Evolutionary conservation across 75 land plant genomes (phyloP).

Genomic region (Pinus albicaulis): DNA sequence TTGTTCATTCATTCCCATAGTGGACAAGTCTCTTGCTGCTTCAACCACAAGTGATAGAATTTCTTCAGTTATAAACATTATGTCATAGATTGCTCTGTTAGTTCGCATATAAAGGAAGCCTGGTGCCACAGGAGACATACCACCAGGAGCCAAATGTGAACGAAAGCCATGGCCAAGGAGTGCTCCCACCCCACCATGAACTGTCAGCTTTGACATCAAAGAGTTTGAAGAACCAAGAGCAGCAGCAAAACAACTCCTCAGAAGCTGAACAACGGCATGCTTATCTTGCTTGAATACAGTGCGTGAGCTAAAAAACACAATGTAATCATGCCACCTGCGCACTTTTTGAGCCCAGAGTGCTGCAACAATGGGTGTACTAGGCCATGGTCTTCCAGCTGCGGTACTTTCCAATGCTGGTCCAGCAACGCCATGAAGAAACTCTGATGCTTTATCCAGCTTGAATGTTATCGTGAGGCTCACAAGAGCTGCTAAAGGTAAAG

Average conservation of each 20-base stretch:
- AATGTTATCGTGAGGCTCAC: constrained; percentile 88
- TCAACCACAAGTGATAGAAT: constrained; percentile 60
- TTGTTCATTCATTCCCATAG: constrained; percentile 1
- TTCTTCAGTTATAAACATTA: constrained; percentile 55
- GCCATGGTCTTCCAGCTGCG: constrained; percentile 64
- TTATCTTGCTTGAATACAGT: constrained; percentile 53
- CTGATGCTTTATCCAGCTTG: constrained; percentile 69
- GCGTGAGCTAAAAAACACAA: constrained; percentile 55
- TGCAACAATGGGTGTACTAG: constrained; percentile 69
- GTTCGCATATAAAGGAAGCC: constrained; percentile 78
- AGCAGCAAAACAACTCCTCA: constrained; percentile 70
- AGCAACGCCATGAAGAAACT: constrained; percentile 66
- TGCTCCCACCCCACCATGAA: constrained; percentile 55
- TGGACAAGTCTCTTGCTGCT: constrained; percentile 38
- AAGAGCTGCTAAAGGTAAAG: constrained; percentile 80
- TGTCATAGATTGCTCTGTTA: constrained; percentile 53
- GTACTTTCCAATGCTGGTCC: constrained; percentile 77
- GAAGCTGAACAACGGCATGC: constrained; percentile 58
- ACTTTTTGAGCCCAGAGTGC: constrained; percentile 87
- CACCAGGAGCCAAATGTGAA: constrained; percentile 13
- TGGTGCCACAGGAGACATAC: constrained; percentile 40
- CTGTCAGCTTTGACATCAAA: constrained; percentile 23
- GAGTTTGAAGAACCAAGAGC: constrained; percentile 38
- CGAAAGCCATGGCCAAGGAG: constrained; percentile 50
- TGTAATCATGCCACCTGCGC: constrained; percentile 80